Evolutionary conservation across 768 basidiomycete genomes (phyloP).

Genomic region (Xerocomus potaroensis): DNA sequence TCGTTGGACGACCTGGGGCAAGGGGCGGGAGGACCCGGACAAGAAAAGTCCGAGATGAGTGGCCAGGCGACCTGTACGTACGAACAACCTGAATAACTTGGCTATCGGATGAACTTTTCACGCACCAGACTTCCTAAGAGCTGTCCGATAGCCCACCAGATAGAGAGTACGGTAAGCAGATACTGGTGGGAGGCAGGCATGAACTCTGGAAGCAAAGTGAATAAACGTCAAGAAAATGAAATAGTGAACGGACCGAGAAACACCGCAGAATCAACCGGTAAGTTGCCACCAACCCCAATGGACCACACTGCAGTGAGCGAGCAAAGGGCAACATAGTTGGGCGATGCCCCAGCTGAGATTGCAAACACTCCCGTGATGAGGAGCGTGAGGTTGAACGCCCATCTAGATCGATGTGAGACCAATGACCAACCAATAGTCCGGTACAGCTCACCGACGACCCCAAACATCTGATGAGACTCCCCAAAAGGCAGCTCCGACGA

Average conservation of each 20-base stretch:
- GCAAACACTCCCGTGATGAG: constrained; percentile 66
- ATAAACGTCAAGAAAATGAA: background rate
- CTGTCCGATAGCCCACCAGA: constrained; percentile 81
- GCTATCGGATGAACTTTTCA: background rate
- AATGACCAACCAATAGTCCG: background rate
- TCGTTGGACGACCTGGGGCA: constrained; percentile 55
- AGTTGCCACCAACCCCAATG: constrained; percentile 68
- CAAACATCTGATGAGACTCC: constrained; percentile 65
- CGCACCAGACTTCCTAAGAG: constrained; percentile 51
- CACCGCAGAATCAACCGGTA: constrained; percentile 73
- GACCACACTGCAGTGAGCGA: constrained; percentile 54
- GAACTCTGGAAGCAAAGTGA: constrained; percentile 44
- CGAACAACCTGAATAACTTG: background rate
- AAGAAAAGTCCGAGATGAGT: constrained; percentile 65
- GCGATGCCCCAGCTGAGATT: constrained; percentile 55
- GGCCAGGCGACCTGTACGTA: constrained; percentile 61
- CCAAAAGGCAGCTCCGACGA: constrained; percentile 69
- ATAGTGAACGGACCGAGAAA: constrained; percentile 54
- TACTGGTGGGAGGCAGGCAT: constrained; percentile 71
- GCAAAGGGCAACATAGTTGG: constrained; percentile 47
- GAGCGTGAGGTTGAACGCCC: constrained; percentile 68
- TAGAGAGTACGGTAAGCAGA: constrained; percentile 66
- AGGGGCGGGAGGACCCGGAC: constrained; percentile 40
- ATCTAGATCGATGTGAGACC: constrained; percentile 33
- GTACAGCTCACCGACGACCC: constrained; percentile 51